Evolutionary conservation across 2,329 filamentous ascomycete genomes (phyloP).

Genomic region (Sarocladiaceae sp.): DNA sequence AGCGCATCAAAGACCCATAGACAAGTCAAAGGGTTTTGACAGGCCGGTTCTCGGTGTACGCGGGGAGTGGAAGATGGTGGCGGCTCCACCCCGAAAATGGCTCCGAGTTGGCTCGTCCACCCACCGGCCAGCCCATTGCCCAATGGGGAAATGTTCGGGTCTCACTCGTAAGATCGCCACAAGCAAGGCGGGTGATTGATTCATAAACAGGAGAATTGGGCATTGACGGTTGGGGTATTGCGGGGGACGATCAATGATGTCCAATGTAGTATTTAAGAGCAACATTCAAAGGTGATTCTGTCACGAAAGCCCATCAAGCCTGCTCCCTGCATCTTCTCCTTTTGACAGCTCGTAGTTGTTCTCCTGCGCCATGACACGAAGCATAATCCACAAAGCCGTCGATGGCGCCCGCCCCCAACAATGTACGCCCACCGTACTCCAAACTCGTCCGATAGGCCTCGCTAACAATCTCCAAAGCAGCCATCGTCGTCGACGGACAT

Average conservation of each 20-base stretch:
- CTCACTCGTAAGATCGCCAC: not conserved
- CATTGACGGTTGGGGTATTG: not conserved
- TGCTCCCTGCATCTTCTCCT: not conserved
- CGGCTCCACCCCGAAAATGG: too few species aligned
- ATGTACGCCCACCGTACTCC: too few species aligned
- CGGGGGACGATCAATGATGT: not conserved
- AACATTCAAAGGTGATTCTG: too few species aligned
- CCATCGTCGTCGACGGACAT: conserved; percentile 48
- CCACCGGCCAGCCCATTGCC: too few species aligned
- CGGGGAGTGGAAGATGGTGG: too few species aligned
- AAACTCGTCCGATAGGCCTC: too few species aligned
- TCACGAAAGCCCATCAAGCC: too few species aligned
- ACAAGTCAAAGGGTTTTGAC: too few species aligned
- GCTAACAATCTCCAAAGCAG: conserved; percentile 24
- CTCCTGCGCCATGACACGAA: not conserved
- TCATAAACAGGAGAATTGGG: too few species aligned
- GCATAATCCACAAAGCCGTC: conserved; percentile 2
- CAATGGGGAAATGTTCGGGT: conserved; percentile 6
- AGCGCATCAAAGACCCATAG: too few species aligned
- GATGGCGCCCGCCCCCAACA: not conserved
- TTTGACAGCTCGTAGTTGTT: not conserved
- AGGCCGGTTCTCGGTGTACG: too few species aligned
- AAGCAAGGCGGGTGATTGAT: not conserved
- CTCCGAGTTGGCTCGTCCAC: too few species aligned
- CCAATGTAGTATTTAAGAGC: not conserved